A percentile compares a stretch with the other conserved stretches of the same genome.
These are phyloP conservation scores for Neoarthrinium moseri DNA, from an alignment of 2,329 filamentous ascomycete species.

Conservation along the genomic window DNA sequence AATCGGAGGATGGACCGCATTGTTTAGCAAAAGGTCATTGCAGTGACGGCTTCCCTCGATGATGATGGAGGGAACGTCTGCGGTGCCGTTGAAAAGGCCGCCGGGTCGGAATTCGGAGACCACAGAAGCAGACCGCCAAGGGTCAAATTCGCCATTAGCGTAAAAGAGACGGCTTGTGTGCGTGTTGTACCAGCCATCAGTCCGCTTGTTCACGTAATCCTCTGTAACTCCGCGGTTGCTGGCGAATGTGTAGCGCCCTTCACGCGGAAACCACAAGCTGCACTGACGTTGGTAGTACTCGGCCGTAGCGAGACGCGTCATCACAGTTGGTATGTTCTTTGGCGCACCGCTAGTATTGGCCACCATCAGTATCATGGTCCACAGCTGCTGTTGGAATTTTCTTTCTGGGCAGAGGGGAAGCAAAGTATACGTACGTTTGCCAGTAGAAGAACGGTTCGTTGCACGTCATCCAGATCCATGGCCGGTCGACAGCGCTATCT, in stretches of 20 bases:
- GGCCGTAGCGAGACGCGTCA: constrained; percentile 48
- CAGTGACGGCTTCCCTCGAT: constrained; percentile 56
- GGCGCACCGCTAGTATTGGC: constrained; percentile 42
- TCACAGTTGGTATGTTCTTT: constrained; percentile 37
- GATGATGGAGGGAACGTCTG: constrained; percentile 48
- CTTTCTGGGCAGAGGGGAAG: neutral
- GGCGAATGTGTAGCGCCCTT: constrained; percentile 49
- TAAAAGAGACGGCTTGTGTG: constrained; percentile 56
- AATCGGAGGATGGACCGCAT: constrained; percentile 46
- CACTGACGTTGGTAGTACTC: constrained; percentile 58
- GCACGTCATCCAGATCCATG: constrained; percentile 62
- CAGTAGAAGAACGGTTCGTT: constrained; percentile 61
- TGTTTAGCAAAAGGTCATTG: constrained; percentile 47
- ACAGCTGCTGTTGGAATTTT: neutral
- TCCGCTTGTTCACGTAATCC: constrained; percentile 48
- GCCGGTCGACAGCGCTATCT: constrained; percentile 44
- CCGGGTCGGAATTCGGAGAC: constrained; percentile 51
- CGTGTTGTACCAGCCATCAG: constrained; percentile 53
- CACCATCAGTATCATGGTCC: constrained; percentile 19
- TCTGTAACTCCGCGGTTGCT: constrained; percentile 43
- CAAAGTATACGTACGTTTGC: constrained; percentile 41
- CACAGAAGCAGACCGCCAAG: constrained; percentile 55
- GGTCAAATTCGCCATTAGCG: constrained; percentile 59
- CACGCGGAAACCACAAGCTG: constrained; percentile 50
- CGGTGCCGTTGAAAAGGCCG: constrained; percentile 49